Conservation (phyloP, 495 filamentous ascomycete genomes). For the Penicillium diatomitis region DNA sequence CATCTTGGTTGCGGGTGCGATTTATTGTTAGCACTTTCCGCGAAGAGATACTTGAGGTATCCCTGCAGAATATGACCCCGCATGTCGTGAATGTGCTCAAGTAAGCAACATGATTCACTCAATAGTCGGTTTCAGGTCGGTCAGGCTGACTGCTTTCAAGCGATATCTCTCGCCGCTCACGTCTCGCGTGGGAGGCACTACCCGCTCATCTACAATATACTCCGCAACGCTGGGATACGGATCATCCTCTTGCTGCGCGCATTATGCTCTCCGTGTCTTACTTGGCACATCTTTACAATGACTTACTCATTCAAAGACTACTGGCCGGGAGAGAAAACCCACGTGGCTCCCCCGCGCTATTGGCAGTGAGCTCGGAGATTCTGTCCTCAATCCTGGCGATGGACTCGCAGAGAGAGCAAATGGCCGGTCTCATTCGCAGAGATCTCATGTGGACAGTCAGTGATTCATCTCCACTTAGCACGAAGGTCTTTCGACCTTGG, state of each 20-base stretch:
- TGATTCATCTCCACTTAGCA: neutral
- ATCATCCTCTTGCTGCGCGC: conserved; percentile 11
- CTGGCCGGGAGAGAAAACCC: conserved; percentile 9
- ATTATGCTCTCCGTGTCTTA: conserved; percentile 28
- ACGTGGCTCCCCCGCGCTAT: conserved; percentile 15
- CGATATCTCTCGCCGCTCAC: conserved; percentile 27
- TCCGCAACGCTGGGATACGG: conserved; percentile 15
- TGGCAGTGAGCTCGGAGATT: conserved; percentile 28
- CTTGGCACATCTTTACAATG: conserved; percentile 33
- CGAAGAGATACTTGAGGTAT: conserved; percentile 51
- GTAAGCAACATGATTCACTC: conserved; percentile 3
- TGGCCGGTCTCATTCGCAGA: conserved; percentile 14
- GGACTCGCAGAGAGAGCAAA: conserved; percentile 31
- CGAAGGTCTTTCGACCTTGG: neutral
- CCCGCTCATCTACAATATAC: conserved; percentile 30
- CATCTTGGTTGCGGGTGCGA: conserved; percentile 38
- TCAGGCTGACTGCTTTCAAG: conserved; percentile 9
- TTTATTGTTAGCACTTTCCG: conserved; percentile 37
- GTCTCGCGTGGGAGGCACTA: conserved; percentile 23
- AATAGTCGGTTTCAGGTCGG: too few relatives aligned
- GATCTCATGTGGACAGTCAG: conserved; percentile 20
- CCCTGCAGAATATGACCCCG: conserved; percentile 26
- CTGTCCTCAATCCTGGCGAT: conserved; percentile 31
- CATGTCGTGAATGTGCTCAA: conserved; percentile 19
- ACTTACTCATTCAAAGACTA: conserved; percentile 37